Evolutionary conservation across 2,329 filamentous ascomycete genomes (phyloP), one percentile per base, ranked within the genome.

Genomic region (Cordyceps pruinosa): DNA sequence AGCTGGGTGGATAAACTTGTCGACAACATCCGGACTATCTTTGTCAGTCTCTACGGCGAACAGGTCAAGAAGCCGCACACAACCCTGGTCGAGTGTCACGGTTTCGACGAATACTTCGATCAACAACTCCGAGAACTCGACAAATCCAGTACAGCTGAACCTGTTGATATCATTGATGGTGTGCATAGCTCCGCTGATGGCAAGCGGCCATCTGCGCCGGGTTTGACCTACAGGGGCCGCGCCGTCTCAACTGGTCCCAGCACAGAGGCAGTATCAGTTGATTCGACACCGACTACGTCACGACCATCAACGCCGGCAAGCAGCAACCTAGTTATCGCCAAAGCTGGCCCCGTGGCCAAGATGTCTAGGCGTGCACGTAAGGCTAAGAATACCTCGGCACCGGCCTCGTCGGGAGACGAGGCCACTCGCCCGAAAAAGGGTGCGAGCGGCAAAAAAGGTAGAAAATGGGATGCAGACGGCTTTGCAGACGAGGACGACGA

Each of bases 1-100:
- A 92, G 89, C 13, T 99, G 95, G 94, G 90, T 97, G 62, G 94
- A 99, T 72, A 91, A 94, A 71, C 86, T 99, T 48, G 85, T 99
- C 63, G 93, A 97, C 68, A 96, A 97, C 67, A 90, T 97, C 66
- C 90, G 87, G 70, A 91, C 89, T 10, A 86, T 99, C 34, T 99
- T 97, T 68, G 81, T 94, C 63, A 89, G 91, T 62, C 80, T 97
- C 28, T 99, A 97, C 70, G 89, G 86, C 63, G 87, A 94, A 58
- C 88, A 96, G 71, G 77, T 99, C 56, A 91, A 85, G 70, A 89
- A 89, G 64, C 83, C 88, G 26, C 83, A 93, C 68, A 89, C 86
- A 12, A 90, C 88, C 55, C 78, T 89, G 23, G 79, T 94, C 58
- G 84, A 92, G 68, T 96, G 91, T 73, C 70, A 78, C 53, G 81